A percentile compares a stretch with the other conserved stretches of the same genome.
Conservation (phyloP, 306 rosid genomes). For the Dalbergia cultrata region DNA sequence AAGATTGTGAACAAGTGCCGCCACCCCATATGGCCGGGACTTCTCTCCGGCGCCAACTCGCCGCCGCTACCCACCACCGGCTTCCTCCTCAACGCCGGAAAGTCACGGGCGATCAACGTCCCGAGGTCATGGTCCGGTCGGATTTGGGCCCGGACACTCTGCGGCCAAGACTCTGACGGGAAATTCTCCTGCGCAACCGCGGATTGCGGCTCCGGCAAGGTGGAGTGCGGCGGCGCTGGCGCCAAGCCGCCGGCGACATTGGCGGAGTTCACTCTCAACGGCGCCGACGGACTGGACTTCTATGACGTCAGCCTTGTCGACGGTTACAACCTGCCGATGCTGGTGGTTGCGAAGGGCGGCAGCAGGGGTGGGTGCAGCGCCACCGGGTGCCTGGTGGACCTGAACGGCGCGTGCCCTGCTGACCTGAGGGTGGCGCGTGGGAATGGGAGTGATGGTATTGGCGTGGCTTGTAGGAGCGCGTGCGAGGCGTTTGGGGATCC, state of each 20-base stretch:
- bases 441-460: conserved; percentile 36
- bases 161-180: conserved; percentile 60
- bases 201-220: conserved; percentile 84
- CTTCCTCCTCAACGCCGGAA: conserved; percentile 65
- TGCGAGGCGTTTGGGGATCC: conserved; percentile 94
- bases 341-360: conserved; percentile 76
- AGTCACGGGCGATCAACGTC: conserved; percentile 59
- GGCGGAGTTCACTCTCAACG: conserved; percentile 95
- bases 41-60: conserved; percentile 83
- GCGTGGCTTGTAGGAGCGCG: conserved; percentile 91
- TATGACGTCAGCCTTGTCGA: conserved; percentile 97
- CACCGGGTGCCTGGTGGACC: conserved; percentile 86
- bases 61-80: conserved; percentile 85
- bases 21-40: conserved; percentile 84
- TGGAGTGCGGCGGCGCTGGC: conserved; percentile 71
- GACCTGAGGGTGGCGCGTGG: conserved; percentile 65
- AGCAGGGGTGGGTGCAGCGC: conserved; percentile 81
- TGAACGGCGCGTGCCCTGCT: conserved; percentile 78
- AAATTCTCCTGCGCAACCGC: conserved; percentile 82
- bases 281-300: conserved; percentile 80
- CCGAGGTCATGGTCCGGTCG: conserved; percentile 96
- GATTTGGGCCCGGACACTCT: conserved; percentile 87
- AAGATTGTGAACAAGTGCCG: conserved; percentile 87
- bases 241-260: conserved; percentile 94
- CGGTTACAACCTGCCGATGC: conserved; percentile 92